These are phyloP conservation scores for Pugionium dolabratum DNA, from an alignment of 345 rosid genomes.

Conservation along the genomic window DNA sequence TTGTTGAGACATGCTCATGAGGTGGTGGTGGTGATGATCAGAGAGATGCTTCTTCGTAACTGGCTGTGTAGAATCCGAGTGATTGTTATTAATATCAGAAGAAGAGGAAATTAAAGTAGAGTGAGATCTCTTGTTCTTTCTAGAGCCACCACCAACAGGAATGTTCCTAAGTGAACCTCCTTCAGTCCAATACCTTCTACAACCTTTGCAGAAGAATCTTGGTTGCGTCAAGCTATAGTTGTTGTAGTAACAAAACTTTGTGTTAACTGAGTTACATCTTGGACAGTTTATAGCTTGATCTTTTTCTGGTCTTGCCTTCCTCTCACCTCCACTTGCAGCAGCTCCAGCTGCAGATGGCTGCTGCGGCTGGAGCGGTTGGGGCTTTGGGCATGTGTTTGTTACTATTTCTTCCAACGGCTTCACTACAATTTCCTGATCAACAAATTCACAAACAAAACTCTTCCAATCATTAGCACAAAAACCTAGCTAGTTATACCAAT, in stretches of 20 bases:
- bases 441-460: conserved; percentile 8
- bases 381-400: conserved; percentile 58
- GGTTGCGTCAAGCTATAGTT: conserved; percentile 98
- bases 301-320: conserved; percentile 72
- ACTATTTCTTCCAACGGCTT: conserved; percentile 86
- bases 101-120: conserved; percentile 45
- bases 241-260: conserved; percentile 98
- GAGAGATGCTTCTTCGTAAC: conserved; percentile 61
- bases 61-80: conserved; percentile 41
- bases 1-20: conserved; percentile 47
- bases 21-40: conserved; percentile 47
- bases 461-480: conserved; percentile 13
- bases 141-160: conserved; percentile 97
- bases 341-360: conserved; percentile 33
- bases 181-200: conserved; percentile 98
- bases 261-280: conserved; percentile 91
- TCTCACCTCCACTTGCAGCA: conserved; percentile 33
- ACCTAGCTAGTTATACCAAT: not conserved
- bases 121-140: conserved; percentile 89
- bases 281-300: conserved; percentile 93
- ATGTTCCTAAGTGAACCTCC: conserved; percentile 95
- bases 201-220: conserved; percentile 93
- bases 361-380: conserved; percentile 36
- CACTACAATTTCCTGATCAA: conserved; percentile 75
- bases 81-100: conserved; percentile 27